These are phyloP conservation scores for Camellia sinensis DNA, from an alignment of 148 eudicot genomes.

Conservation along the genomic window DNA sequence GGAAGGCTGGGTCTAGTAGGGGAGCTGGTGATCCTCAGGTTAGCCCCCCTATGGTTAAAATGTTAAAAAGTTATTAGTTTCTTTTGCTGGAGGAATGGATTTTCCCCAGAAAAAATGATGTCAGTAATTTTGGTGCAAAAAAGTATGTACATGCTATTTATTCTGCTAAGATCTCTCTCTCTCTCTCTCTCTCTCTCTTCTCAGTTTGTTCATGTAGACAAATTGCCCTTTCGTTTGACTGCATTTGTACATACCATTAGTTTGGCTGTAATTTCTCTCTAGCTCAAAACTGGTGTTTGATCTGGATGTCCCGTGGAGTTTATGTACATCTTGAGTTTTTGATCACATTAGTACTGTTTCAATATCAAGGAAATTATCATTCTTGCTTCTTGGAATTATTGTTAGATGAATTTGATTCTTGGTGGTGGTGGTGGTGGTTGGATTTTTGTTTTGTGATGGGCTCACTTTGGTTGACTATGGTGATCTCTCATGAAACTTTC, in stretches of 20 bases:
- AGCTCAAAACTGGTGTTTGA: slow-evolving; percentile 2
- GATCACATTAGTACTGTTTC: not conserved
- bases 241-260: slow-evolving; percentile 7
- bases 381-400: not conserved
- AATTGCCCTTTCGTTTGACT: not conserved
- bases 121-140: not conserved
- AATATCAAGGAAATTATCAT: not conserved
- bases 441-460: not conserved
- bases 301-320: not conserved
- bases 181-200: not conserved
- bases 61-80: not conserved
- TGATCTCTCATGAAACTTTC: not conserved
- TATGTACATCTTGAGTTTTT: not conserved
- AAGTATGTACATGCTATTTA: not conserved
- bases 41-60: slow-evolving; percentile 20
- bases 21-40: slow-evolving; percentile 42
- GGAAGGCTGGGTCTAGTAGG: slow-evolving; percentile 45
- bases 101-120: not conserved
- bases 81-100: not conserved
- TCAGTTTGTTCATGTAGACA: slow-evolving; percentile 2
- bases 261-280: not conserved
- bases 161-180: not conserved
- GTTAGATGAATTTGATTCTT: not conserved
- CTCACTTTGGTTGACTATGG: not conserved
- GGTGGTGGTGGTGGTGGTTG: not conserved